phyloP scores from a whole-genome alignment of 331 rosid genomes.

The Saraca asoca region DNA sequence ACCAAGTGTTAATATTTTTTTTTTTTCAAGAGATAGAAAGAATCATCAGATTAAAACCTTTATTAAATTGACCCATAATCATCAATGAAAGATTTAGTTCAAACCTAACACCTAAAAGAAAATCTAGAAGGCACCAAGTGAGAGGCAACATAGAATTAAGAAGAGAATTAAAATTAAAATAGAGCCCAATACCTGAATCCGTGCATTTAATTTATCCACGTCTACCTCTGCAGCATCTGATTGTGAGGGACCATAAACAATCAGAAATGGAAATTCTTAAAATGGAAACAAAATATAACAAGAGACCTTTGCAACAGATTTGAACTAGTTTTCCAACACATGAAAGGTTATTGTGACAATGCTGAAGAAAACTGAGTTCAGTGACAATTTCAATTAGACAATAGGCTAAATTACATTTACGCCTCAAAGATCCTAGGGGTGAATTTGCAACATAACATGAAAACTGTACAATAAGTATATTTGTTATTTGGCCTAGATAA shows the following conservation, averaged over 20 bases:
- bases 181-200: conserved; percentile 63
- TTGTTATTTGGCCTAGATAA: too few species aligned
- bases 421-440: too few species aligned
- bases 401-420: background rate
- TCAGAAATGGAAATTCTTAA: conserved; percentile 22
- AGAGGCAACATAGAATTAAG: background rate
- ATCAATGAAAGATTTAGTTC: background rate
- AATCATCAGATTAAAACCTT: too few species aligned
- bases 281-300: conserved; percentile 33
- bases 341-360: conserved; percentile 14
- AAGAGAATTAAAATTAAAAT: conserved; percentile 27
- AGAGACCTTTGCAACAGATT: conserved; percentile 20
- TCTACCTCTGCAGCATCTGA: conserved; percentile 58
- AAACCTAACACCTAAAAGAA: background rate
- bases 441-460: too few species aligned
- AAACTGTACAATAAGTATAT: too few species aligned
- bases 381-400: conserved; percentile 17
- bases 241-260: conserved; percentile 41
- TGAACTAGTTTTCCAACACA: conserved; percentile 19
- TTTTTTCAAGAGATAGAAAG: background rate
- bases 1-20: background rate
- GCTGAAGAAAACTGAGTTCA: conserved; percentile 2
- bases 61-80: background rate
- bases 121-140: background rate
- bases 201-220: conserved; percentile 61